Base-by-base conservation (phyloP, 2,329 filamentous ascomycete species). In the Cladophialophora chaetospira region DNA sequence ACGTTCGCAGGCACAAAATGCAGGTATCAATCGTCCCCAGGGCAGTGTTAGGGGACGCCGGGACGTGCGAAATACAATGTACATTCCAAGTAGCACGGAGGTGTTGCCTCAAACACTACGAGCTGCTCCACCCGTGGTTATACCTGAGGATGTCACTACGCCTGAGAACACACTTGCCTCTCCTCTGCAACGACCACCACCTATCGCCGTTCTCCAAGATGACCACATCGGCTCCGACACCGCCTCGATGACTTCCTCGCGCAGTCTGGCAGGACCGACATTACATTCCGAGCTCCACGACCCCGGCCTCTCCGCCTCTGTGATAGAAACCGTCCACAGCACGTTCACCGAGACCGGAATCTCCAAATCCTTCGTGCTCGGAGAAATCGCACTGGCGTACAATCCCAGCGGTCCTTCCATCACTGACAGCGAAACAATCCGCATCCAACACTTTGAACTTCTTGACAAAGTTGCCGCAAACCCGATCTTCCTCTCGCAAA, bases 391-490 rank as follows among this genome's bases (percentile, higher is more conserved):
- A 3, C 83, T 99, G 63, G 85, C 87, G 19, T 92, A 92, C 71
- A 94, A 94, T 62, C 57, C 69, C 33, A 76, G 79, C 51, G 74
- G 80, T 35, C 64, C 68, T 28, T 65, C 70, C 11, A 69, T 72
- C 19, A 71, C 74, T 51, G 75, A 76, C 19, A 73, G 71, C 1
- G 82, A 92, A 67, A 87, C 78, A 1, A 87, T 97, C 63, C 87
- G 89, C 17, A 83, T 99, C 58, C 90, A 96, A 67, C 94, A 96
- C 70, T 96, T 96, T 70, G 75, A 86, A 8, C 82, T 83, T n/a
- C 81, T 99, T 4, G 94, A 97, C 67, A 91, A 90, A 67, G 92
- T 99, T 55, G 92, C 91, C 0, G 91, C 92, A 1, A 99, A 99
- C 71, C 90, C 91, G 40, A 89, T 91, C 55, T 96, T 97, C 73